Percentiles rank a stretch among this genome's conserved stretches.
phyloP scores from a whole-genome alignment of 805 yeast genomes.

The Hanseniaspora occidentalis region DNA sequence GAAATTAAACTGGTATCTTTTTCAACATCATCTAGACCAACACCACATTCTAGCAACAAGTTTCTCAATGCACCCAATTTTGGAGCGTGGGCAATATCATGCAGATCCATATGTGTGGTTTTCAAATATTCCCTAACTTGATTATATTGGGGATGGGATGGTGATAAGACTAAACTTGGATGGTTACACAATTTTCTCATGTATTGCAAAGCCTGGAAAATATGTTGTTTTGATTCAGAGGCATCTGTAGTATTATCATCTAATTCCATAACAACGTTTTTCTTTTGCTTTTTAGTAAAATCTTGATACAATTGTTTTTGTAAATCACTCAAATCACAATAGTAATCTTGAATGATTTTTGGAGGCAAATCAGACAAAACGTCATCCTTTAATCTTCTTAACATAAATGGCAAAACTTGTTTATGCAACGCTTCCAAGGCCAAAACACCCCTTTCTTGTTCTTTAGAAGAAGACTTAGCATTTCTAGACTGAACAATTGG shows the following conservation, averaged over 20 bases:
- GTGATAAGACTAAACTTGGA: slow-evolving; percentile 78
- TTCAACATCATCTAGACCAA: slow-evolving; percentile 31
- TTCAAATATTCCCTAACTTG: slow-evolving; percentile 54
- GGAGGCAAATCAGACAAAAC: slow-evolving; percentile 95
- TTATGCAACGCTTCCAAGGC: slow-evolving; percentile 94
- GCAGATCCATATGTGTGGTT: slow-evolving; percentile 44
- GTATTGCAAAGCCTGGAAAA: slow-evolving; percentile 93
- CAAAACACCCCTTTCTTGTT: slow-evolving; percentile 93
- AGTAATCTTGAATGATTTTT: slow-evolving; percentile 94
- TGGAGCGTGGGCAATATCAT: slow-evolving; percentile 80
- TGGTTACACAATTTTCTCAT: slow-evolving; percentile 96
- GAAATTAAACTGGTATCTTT: slow-evolving; percentile 27
- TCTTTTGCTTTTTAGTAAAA: slow-evolving; percentile 77
- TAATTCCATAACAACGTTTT: slow-evolving; percentile 53
- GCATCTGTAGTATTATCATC: slow-evolving; percentile 28
- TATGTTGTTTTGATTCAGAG: slow-evolving; percentile 62
- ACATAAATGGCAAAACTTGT: slow-evolving; percentile 91
- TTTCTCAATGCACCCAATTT: slow-evolving; percentile 74
- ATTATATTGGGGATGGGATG: slow-evolving; percentile 68
- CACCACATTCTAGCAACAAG: slow-evolving; percentile 83
- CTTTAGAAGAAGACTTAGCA: slow-evolving; percentile 78
- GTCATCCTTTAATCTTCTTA: slow-evolving; percentile 91
- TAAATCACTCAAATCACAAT: slow-evolving; percentile 86
- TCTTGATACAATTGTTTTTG: slow-evolving; percentile 82
- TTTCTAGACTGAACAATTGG: slow-evolving; percentile 93